Percentiles rank a stretch among this genome's conserved stretches.
Conservation (phyloP, 106 monocot genomes). For the Dendrobium chrysotoxum region DNA sequence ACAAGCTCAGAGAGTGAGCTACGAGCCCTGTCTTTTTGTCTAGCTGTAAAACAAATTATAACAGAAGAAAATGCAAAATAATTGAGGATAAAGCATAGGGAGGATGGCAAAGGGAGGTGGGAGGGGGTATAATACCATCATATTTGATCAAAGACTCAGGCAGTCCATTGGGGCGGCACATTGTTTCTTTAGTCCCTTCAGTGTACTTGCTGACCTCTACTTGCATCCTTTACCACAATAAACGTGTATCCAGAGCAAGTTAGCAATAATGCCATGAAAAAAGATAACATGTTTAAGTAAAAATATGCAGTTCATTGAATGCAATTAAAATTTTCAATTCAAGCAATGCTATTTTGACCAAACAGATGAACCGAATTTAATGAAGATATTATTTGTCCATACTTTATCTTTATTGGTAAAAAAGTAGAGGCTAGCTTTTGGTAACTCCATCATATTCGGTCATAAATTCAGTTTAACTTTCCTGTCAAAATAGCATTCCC, state of each 20-base stretch:
- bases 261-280: background rate
- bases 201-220: conserved; percentile 96
- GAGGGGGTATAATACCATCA: conserved; percentile 47
- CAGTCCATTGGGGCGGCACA: conserved; percentile 86
- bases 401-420: background rate
- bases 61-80: background rate
- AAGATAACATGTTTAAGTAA: background rate
- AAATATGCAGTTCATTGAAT: background rate
- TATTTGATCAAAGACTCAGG: conserved; percentile 94
- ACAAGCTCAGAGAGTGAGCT: conserved; percentile 86
- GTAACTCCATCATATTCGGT: background rate
- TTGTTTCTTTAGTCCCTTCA: conserved; percentile 76
- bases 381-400: background rate
- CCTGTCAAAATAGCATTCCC: no score
- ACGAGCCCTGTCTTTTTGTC: conserved; percentile 76
- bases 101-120: background rate
- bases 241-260: background rate
- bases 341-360: background rate
- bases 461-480: background rate
- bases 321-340: background rate
- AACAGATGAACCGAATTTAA: background rate
- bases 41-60: conserved; percentile 40
- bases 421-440: background rate
- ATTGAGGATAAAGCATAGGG: background rate
- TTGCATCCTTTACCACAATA: conserved; percentile 68